Evolutionary conservation across 805 yeast genomes (phyloP).

Genomic region (Myxozyma geophila): DNA sequence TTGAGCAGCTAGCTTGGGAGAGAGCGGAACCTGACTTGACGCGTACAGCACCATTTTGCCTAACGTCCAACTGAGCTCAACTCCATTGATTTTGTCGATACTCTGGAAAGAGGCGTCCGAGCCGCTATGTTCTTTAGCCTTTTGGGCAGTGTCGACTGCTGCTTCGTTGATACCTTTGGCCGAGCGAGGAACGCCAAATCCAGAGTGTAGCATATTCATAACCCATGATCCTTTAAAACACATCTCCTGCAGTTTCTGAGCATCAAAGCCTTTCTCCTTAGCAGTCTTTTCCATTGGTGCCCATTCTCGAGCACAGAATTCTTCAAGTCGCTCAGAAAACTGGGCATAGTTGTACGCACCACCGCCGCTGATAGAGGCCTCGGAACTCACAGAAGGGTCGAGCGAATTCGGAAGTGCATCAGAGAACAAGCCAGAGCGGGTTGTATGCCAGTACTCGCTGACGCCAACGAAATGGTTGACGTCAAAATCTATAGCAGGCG

Average conservation of each 20-base stretch:
- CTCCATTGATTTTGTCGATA: conserved; percentile 77
- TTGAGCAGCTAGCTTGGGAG: conserved; percentile 3
- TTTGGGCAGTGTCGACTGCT: conserved; percentile 33
- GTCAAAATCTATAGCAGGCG: conserved; percentile 80
- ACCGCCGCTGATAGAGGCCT: conserved; percentile 47
- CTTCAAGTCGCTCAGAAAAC: conserved; percentile 67
- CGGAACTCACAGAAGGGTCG: conserved; percentile 4
- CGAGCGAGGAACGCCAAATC: conserved; percentile 81
- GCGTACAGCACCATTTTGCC: conserved; percentile 87
- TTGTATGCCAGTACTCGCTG: conserved; percentile 95
- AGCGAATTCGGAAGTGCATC: conserved; percentile 18
- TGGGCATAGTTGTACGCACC: conserved; percentile 81
- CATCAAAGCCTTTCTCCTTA: conserved; percentile 59
- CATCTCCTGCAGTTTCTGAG: conserved; percentile 66
- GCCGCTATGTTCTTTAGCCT: conserved; percentile 16
- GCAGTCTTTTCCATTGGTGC: conserved; percentile 52
- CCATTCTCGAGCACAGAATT: conserved; percentile 84
- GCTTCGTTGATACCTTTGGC: conserved; percentile 44
- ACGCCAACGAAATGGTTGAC: conserved; percentile 87
- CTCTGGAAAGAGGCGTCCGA: conserved; percentile 66
- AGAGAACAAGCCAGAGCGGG: conserved; percentile 23
- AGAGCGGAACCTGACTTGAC: conserved; percentile 60
- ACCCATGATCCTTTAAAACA: conserved; percentile 98
- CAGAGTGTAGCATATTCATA: conserved; percentile 84
- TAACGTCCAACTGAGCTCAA: conserved; percentile 92